Conservation (phyloP, 2,329 filamentous ascomycete species). For the Talaromyces sp. region DNA sequence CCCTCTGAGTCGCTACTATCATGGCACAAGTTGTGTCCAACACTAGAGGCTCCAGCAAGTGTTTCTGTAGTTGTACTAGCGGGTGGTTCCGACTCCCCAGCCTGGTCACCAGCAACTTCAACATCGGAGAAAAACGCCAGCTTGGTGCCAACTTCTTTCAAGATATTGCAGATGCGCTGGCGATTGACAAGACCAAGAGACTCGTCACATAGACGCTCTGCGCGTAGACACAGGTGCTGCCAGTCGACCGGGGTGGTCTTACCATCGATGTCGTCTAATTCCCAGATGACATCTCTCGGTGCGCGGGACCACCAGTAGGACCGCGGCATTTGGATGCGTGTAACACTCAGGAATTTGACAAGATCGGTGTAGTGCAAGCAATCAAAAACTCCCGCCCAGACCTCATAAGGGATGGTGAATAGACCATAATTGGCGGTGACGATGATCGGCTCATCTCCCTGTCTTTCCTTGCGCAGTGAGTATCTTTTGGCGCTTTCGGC, state of each 20-base stretch:
- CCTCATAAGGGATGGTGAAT: background rate
- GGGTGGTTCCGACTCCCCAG: too few relatives aligned
- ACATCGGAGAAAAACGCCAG: background rate
- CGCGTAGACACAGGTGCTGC: slow-evolving; percentile 8
- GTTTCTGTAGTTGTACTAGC: background rate
- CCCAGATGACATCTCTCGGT: slow-evolving; percentile 5
- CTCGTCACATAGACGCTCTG: slow-evolving; percentile 7
- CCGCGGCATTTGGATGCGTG: background rate
- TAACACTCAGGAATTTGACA: background rate
- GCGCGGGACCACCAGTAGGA: slow-evolving; percentile 5
- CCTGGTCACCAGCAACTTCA: background rate
- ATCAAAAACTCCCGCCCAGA: background rate
- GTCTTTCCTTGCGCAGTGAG: background rate
- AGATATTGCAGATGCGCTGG: slow-evolving; percentile 4
- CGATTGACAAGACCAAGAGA: slow-evolving; percentile 8
- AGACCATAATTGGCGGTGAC: background rate
- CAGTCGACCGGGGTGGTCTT: slow-evolving; percentile 2
- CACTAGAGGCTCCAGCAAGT: too few relatives aligned
- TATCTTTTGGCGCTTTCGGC: slow-evolving; percentile 6
- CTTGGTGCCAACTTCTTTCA: background rate
- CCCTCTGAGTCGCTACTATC: background rate
- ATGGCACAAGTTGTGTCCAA: background rate
- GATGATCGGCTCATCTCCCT: background rate
- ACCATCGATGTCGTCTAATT: background rate
- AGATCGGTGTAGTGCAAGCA: slow-evolving; percentile 5